Evolutionary conservation across 1,284 basidiomycete genomes (phyloP).

Genomic region (Trametes hirsuta): DNA sequence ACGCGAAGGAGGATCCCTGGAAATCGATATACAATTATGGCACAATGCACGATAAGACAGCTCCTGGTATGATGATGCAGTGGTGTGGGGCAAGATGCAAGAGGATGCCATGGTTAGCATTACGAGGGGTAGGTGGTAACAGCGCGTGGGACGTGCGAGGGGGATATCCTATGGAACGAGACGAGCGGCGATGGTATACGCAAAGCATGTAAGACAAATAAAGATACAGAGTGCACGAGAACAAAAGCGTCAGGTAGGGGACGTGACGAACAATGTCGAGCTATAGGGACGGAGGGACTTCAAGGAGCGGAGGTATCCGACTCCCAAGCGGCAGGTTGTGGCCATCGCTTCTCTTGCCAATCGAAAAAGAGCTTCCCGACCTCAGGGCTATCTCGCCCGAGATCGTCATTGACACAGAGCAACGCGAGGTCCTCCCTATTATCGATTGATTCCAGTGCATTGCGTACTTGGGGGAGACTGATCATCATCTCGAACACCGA

Average conservation of each 20-base stretch:
- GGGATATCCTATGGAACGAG: background rate
- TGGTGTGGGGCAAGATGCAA: background rate
- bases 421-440: conserved; percentile 26
- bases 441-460: conserved; percentile 17
- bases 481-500: conserved; percentile 31
- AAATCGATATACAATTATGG: conserved; percentile 13
- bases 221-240: conserved; percentile 9
- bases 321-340: conserved; percentile 31
- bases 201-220: conserved; percentile 8
- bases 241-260: background rate
- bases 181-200: background rate
- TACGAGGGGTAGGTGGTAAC: background rate
- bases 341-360: conserved; percentile 30
- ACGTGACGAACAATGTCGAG: background rate
- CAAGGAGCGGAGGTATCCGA: background rate
- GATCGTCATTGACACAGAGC: conserved; percentile 36
- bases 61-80: background rate
- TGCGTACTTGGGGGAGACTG: conserved; percentile 17
- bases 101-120: background rate
- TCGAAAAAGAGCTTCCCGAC: conserved; percentile 24
- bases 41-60: background rate
- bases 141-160: background rate
- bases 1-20: background rate
- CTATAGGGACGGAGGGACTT: background rate
- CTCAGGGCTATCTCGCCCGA: conserved; percentile 23